These are phyloP conservation scores for Penicillium janthinellum DNA, from an alignment of 2,329 filamentous ascomycete genomes.

Conservation along the genomic window DNA sequence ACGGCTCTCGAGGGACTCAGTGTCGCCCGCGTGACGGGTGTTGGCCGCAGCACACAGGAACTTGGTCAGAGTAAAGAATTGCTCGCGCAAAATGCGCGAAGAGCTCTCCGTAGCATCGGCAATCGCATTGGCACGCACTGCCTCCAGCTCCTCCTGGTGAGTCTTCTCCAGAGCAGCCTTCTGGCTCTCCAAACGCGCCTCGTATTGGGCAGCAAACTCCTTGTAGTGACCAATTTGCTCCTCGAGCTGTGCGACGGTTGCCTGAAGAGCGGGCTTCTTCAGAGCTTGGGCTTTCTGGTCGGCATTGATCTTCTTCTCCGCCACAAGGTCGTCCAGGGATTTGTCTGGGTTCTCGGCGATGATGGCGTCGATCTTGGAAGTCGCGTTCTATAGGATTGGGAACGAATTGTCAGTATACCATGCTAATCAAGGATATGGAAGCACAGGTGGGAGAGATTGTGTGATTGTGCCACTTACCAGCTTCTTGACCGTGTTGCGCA, in stretches of 20 bases:
- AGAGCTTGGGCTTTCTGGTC: conserved; percentile 65
- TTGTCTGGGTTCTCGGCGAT: conserved; percentile 61
- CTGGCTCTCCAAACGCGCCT: conserved; percentile 57
- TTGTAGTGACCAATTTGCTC: conserved; percentile 64
- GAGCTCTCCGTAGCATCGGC: conserved; percentile 52
- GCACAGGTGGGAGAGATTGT: neutral
- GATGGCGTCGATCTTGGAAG: conserved; percentile 62
- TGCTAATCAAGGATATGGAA: neutral
- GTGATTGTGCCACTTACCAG: conserved; percentile 62
- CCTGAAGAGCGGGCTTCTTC: conserved; percentile 64
- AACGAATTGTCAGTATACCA: conserved; percentile 26
- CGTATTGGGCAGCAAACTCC: conserved; percentile 61
- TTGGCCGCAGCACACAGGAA: conserved; percentile 65
- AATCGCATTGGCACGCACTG: conserved; percentile 53
- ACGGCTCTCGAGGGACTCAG: conserved; percentile 58
- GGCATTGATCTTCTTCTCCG: conserved; percentile 63
- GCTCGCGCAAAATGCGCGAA: conserved; percentile 54
- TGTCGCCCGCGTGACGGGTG: conserved; percentile 61
- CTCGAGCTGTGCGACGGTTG: conserved; percentile 58
- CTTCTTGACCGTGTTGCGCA: conserved; percentile 93
- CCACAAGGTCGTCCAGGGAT: conserved; percentile 64
- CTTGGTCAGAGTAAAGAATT: conserved; percentile 60
- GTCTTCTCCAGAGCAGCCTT: conserved; percentile 57
- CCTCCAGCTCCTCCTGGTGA: conserved; percentile 59
- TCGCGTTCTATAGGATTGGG: conserved; percentile 50